phyloP scores from a whole-genome alignment of 2,329 filamentous ascomycete species.

The Cadophora sp. region DNA sequence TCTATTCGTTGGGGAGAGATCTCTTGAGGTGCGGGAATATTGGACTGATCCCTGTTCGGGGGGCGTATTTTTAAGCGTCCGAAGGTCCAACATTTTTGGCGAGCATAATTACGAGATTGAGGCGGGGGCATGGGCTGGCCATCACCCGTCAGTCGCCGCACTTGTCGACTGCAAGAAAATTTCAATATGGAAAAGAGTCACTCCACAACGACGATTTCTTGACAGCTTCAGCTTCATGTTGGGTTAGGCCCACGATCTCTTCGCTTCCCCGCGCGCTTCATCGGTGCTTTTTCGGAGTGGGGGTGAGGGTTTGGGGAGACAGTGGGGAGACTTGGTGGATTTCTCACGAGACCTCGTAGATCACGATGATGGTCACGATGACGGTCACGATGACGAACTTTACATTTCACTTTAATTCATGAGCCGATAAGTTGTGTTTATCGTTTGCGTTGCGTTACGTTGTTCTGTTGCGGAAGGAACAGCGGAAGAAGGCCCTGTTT shows the following conservation, averaged over 20 bases:
- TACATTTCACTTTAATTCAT: neutral
- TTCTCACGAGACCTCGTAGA: neutral
- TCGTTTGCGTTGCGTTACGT: neutral
- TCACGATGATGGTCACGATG: neutral
- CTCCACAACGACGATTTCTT: neutral
- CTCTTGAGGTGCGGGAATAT: neutral
- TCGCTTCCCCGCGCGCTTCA: conserved; percentile 12
- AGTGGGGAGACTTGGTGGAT: neutral
- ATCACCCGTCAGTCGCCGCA: conserved; percentile 9
- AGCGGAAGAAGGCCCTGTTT: neutral
- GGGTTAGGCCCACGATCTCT: neutral
- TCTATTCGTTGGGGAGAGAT: conserved; percentile 15
- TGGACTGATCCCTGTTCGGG: conserved; percentile 18
- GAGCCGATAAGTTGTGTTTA: neutral
- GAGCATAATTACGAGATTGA: conserved; percentile 27
- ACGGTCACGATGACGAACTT: neutral
- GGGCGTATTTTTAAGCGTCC: conserved; percentile 18
- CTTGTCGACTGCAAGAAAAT: neutral
- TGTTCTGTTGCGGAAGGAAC: neutral
- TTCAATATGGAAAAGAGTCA: neutral
- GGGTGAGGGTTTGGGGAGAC: conserved; percentile 2
- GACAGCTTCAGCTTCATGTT: conserved; percentile 2
- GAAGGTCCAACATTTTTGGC: conserved; percentile 21
- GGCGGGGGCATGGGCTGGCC: neutral
- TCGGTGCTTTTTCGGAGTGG: conserved; percentile 11